These are phyloP conservation scores for Thielaviopsis ethacetica DNA, from an alignment of 2,329 filamentous ascomycete species.

Conservation along the genomic window DNA sequence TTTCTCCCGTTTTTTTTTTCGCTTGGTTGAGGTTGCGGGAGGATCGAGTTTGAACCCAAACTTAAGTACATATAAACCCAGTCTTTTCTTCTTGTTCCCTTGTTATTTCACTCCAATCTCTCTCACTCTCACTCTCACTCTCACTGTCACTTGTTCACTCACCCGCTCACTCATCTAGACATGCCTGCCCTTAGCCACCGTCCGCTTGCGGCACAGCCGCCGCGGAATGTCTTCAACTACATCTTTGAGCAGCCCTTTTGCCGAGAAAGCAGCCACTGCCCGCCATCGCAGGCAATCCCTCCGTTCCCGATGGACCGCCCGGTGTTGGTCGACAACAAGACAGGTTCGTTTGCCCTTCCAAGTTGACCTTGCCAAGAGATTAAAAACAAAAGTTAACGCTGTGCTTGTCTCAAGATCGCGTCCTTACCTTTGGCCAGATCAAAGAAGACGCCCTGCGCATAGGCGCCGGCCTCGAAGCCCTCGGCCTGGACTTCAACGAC, in stretches of 20 bases:
- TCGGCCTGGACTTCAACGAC: conserved; percentile 22
- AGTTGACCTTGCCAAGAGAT: too few relatives aligned
- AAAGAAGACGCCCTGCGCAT: conserved; percentile 21
- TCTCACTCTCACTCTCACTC: background rate
- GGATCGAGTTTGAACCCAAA: background rate
- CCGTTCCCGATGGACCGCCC: conserved; percentile 19
- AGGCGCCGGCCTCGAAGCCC: conserved; percentile 20
- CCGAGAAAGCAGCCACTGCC: conserved; percentile 17
- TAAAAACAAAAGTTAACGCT: too few relatives aligned
- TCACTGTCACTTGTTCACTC: too few relatives aligned
- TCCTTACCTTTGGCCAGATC: conserved; percentile 21
- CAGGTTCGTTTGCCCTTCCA: conserved; percentile 17
- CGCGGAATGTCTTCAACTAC: conserved; percentile 21
- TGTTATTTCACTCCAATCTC: too few relatives aligned
- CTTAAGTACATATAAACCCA: too few relatives aligned
- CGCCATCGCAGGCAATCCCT: conserved; percentile 18
- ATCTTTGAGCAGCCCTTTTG: conserved; percentile 23
- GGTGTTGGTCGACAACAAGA: conserved; percentile 25
- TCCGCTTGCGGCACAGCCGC: conserved; percentile 11
- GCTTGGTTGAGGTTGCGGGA: too few relatives aligned
- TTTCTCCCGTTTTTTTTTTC: too few relatives aligned
- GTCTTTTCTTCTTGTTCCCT: too few relatives aligned
- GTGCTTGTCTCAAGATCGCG: conserved; percentile 18
- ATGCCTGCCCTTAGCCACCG: background rate
- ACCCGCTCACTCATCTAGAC: background rate